Base-by-base conservation (phyloP, 2,329 filamentous ascomycete species). In the Ophidiomyces ophidiicola region DNA sequence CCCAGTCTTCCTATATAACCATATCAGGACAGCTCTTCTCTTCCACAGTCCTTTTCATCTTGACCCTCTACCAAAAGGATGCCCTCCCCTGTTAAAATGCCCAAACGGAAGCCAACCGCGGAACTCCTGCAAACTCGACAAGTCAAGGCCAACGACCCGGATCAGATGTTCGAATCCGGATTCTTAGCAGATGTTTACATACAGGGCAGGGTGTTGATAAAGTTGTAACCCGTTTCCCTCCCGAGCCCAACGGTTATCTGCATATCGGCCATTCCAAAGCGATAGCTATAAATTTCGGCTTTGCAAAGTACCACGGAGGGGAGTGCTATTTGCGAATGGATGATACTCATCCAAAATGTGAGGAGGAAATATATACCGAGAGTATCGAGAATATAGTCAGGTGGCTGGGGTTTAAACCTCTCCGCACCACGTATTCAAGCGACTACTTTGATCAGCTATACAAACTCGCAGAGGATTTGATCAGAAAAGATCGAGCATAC, bases 231-330 rank as follows among this genome's bases (percentile, higher is more conserved):
- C 76, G 82, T 49, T 86, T 88, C 55, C 82, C 82, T 2, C 82
- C 82, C 15, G 82, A 87, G 63, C 90, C 88, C 34, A 96, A 94
- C 59, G 88, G 88, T 39, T 94, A 81, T 58, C 73, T 94, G 6
- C 87, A 94, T 56, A 81, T 96, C 50, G 88, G 88, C 14, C 90
- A 96, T 57, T 82, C 81, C 48, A 96, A 96, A 66, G 88, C 90
- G 15, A 94, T 96, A 58, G 81, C 85, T 0, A 77, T 96, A 60
- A 94, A 96, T 63, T 96, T 96, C 63, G 88, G 88, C 5, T 96
- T 94, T 58, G 87, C 90, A 10, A 77, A 74, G 54, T 78, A 78
- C 54, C 82, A 93, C 56, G 81, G 80, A 24, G 88, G 88, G 43
- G 68, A 78, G 45, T 81, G 76, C 60, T 80, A 80, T 53, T 62